phyloP scores from a whole-genome alignment of 805 yeast species.

The Pichia deserticola region DNA sequence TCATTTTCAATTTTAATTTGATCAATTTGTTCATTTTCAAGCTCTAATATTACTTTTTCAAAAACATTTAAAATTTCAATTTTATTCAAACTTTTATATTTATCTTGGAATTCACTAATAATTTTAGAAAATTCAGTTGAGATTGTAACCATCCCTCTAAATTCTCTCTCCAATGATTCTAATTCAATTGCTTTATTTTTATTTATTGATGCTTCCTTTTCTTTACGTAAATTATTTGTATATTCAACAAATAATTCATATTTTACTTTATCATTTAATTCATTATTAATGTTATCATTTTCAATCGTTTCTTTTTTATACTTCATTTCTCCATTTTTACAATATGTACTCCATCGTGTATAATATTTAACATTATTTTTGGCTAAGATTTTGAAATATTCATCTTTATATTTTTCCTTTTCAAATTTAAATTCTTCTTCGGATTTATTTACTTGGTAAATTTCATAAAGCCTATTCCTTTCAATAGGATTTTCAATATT shows the following conservation, averaged over 20 bases:
- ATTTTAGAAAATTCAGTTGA: constrained; percentile 1
- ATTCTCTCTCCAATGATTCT: constrained; percentile 43
- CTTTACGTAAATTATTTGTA: constrained; percentile 32
- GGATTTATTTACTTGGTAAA: constrained; percentile 45
- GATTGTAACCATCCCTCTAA: constrained; percentile 17
- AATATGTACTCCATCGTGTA: constrained; percentile 54
- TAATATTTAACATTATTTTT: constrained; percentile 39
- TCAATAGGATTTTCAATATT: constrained; percentile 49
- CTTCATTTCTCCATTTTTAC: not conserved
- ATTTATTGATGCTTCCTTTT: constrained; percentile 22
- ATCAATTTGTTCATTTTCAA: constrained; percentile 27
- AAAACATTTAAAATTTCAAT: constrained; percentile 55
- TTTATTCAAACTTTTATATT: constrained; percentile 44
- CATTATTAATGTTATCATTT: not conserved
- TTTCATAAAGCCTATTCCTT: constrained; percentile 58
- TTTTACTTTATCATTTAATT: constrained; percentile 35
- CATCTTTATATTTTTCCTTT: constrained; percentile 46
- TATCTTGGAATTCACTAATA: constrained; percentile 29
- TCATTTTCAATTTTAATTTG: constrained; percentile 25
- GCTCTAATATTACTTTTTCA: constrained; percentile 26
- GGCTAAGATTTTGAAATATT: constrained; percentile 43
- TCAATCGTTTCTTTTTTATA: not conserved
- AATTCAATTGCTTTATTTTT: constrained; percentile 41
- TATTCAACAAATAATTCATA: constrained; percentile 47
- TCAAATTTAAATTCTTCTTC: constrained; percentile 47